phyloP scores from a whole-genome alignment of 441 rosid species.

The Gossypium gossypioides region DNA sequence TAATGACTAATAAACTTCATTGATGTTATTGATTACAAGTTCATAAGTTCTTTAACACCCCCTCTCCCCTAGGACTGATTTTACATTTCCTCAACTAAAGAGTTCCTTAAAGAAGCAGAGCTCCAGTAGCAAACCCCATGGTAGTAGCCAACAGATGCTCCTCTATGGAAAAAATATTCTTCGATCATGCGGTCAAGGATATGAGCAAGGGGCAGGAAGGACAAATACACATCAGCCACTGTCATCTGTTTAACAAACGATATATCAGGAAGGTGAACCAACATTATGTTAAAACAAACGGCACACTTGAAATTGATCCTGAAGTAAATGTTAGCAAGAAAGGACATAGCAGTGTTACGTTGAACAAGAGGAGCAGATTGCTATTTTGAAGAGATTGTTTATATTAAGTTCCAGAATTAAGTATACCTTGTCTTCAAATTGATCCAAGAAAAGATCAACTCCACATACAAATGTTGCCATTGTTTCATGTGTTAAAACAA shows the following conservation, averaged over 20 bases:
- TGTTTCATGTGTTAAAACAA: constrained; percentile 73
- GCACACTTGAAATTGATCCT: background rate
- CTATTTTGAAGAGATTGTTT: background rate
- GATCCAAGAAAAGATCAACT: constrained; percentile 66
- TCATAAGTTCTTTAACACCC: background rate
- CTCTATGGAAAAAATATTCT: constrained; percentile 72
- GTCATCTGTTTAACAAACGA: constrained; percentile 53
- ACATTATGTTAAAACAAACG: background rate
- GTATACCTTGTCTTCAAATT: constrained; percentile 78
- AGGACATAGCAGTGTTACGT: background rate
- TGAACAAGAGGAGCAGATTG: background rate
- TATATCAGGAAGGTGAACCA: constrained; percentile 9
- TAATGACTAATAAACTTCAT: no score
- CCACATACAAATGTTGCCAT: constrained; percentile 47
- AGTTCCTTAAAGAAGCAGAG: background rate
- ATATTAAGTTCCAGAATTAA: background rate
- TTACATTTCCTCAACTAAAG: background rate
- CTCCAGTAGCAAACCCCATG: constrained; percentile 59
- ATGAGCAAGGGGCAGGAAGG: constrained; percentile 94
- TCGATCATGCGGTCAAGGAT: constrained; percentile 75
- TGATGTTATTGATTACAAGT: background rate
- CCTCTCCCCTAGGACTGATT: background rate
- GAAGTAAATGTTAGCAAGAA: background rate
- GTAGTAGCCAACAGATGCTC: constrained; percentile 92
- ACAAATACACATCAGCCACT: constrained; percentile 69